Base-by-base conservation (phyloP, 2,329 filamentous ascomycete genomes). In the Aphanoascus verrucosus region DNA sequence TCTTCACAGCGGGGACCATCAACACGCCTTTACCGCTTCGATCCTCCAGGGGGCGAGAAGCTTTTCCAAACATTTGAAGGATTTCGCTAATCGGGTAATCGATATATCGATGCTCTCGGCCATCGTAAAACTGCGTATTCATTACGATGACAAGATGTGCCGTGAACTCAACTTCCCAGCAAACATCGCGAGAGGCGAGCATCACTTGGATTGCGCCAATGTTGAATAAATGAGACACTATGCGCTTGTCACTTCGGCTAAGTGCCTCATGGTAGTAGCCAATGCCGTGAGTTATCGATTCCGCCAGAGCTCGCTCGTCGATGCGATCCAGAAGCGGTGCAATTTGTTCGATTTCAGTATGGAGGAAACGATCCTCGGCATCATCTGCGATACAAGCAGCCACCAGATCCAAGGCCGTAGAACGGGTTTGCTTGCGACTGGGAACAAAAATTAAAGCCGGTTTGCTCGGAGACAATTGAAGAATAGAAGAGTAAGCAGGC, bases 91-190 rank as follows among this genome's bases (percentile, higher is more conserved):
- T 81, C 3, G 89, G 86, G 64, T 98, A 98, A 69, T 98, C 93
- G 51, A 97, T 83, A 68, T 98, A 98, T 57, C 94, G 85, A 68
- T 98, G 94, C 70, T 98, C 91, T 49, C 89, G 84, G 5, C 93
- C 93, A 64, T 98, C 93, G 60, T 91, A 98, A 71, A 90, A 96
- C 65, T 98, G 93, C 1, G 94, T 98, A 14, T 90, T 90, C 90
- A 98, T 97, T 32, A 98, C 84, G 46, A 98, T 80, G 12, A 97
- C 90, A 12, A 98, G 76, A 66, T 97, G 90, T 3, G 91, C 90
- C 1, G 81, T 88, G 64, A 83, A 84, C 59, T 94, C 83, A 51
- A 98, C 75, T 70, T 97, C 91, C 91, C 93, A 98, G 71, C 90
- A 96, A 48, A 93, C 89, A 70, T 98, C 91, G 51, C 93, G 82